Base-by-base conservation (phyloP, 371 early-diverging fungal species). In the Mucor ambiguus region DNA sequence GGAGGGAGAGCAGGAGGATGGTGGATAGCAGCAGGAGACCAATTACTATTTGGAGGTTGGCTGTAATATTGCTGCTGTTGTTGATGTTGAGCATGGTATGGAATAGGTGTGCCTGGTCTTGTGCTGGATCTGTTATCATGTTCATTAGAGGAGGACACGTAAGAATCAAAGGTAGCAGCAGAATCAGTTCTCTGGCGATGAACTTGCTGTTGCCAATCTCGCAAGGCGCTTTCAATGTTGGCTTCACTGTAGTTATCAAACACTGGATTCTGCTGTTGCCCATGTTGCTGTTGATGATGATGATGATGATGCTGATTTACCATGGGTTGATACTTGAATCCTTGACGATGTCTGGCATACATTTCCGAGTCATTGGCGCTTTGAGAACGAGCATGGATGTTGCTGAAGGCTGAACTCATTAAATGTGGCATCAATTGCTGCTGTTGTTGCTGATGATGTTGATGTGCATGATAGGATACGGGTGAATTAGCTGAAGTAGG, bases 311-410 rank as follows among this genome's bases (percentile, higher is more conserved):
- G 62, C 8, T 65, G 61, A 14, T 55, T 43, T 3, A 63, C 30
- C 9, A 48, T 30, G 14, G 63, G 28, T 11, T 56, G 56, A 58
- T 68, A 63, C n/a, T 68, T 62, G 10, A 60, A 44, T 0, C 54
- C 29, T 16, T 29, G 57, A 2, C 62, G 57, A 38, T 61, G 58
- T 60, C 69, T 69, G 12, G 64, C 33, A 22, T 55, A 64, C 18
- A 64, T 60, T 3, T 69, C 60, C 4, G 67, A 41, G 28, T 71
- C 71, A 60, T 71, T 71, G 18, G 67, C 71, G 44, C 71, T 71
- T 29, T 71, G 71, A 16, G 71, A 71, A 46, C 71, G 33, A 29
- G 44, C 30, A 58, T 71, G 71, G 38, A 68, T 61, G 4, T 57
- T 55, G 57, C 24, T 64, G n/a, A 66, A 69, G 8, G 60, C 55